phyloP scores from a whole-genome alignment of 2,329 filamentous ascomycete species.

The Penicillium sp. region DNA sequence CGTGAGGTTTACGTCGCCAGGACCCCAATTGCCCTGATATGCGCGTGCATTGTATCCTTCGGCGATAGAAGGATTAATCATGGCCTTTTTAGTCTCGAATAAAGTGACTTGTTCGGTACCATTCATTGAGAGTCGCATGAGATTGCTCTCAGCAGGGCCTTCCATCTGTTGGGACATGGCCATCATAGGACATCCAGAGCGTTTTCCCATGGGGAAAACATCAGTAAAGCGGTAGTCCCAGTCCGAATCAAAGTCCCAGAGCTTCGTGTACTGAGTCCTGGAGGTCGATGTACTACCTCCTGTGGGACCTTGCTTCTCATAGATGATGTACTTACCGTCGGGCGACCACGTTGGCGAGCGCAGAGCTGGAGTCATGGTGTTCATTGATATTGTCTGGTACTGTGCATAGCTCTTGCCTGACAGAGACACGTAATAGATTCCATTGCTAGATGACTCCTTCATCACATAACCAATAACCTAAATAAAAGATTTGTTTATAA shows the following conservation, averaged over 20 bases:
- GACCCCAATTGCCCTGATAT: conserved; percentile 2
- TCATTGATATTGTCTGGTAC: conserved; percentile 1
- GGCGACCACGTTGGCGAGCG: conserved; percentile 11
- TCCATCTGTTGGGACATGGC: conserved; percentile 6
- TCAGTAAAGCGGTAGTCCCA: conserved; percentile 17
- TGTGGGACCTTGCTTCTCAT: conserved; percentile 11
- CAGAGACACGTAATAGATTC: conserved; percentile 3
- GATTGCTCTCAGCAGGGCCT: not conserved
- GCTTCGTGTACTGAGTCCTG: not conserved
- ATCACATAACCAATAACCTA: conserved; percentile 11
- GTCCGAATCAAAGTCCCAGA: conserved; percentile 9
- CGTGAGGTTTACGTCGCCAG: not conserved
- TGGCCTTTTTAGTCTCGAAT: not conserved
- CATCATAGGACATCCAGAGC: conserved; percentile 2
- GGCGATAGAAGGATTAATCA: conserved; percentile 7
- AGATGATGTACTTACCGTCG: conserved; percentile 13
- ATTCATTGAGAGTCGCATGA: conserved; percentile 4
- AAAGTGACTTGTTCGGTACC: conserved; percentile 2
- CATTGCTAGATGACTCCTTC: conserved; percentile 8
- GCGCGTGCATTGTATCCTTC: conserved; percentile 5
- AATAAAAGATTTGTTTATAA: not conserved
- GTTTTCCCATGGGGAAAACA: conserved; percentile 7
- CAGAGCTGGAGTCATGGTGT: not conserved
- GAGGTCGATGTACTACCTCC: conserved; percentile 3
- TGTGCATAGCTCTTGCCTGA: conserved; percentile 1